These are phyloP conservation scores for Eleusine indica DNA, from an alignment of 176 grass and related monocot species.

Conservation along the genomic window DNA sequence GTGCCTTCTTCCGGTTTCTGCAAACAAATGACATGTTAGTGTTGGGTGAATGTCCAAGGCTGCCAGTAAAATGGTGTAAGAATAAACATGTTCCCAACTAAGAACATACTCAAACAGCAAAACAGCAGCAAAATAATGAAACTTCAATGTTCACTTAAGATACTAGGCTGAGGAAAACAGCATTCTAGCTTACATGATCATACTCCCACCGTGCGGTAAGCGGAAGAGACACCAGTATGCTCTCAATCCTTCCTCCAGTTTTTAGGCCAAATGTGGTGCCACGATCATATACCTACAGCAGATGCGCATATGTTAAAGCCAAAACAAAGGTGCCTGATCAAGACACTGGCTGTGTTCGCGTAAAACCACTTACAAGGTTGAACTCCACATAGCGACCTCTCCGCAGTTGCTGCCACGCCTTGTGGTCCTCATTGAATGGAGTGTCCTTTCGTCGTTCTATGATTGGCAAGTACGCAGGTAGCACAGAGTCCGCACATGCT, in stretches of 20 bases:
- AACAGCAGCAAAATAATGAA: too few relatives aligned
- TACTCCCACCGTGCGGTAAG: slow-evolving; percentile 91
- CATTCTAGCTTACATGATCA: slow-evolving; percentile 73
- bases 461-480: slow-evolving; percentile 92
- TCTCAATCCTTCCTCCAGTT: slow-evolving; percentile 96
- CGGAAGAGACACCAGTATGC: slow-evolving; percentile 92
- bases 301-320: not conserved
- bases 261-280: slow-evolving; percentile 98
- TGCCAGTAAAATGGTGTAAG: not conserved
- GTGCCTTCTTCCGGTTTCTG: slow-evolving; percentile 91
- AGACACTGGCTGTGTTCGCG: not conserved
- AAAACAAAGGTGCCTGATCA: not conserved
- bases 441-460: slow-evolving; percentile 83
- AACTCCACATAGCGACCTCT: slow-evolving; percentile 98
- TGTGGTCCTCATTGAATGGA: slow-evolving; percentile 86
- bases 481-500: slow-evolving; percentile 90
- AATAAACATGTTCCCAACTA: not conserved
- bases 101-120: not conserved
- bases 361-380: slow-evolving; percentile 74
- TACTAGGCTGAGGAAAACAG: not conserved
- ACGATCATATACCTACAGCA: slow-evolving; percentile 86
- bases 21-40: slow-evolving; percentile 9
- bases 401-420: slow-evolving; percentile 92
- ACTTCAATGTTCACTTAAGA: not conserved
- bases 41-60: not conserved